Base-by-base conservation (phyloP, 306 rosid species). In the Prinsepia uniflora region DNA sequence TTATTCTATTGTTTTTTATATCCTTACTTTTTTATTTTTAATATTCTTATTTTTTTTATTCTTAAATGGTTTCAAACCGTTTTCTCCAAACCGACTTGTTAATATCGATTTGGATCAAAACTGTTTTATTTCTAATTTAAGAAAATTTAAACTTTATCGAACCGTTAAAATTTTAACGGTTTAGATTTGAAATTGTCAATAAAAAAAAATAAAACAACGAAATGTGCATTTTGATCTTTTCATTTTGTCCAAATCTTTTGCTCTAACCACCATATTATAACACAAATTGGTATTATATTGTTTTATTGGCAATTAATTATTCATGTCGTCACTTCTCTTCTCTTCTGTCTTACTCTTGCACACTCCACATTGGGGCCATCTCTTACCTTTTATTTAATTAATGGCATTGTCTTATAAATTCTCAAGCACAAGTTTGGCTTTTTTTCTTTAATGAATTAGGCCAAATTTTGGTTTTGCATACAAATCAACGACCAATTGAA, bases 281-380 rank as follows among this genome's bases (percentile, higher is more conserved):
- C 65, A 57, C 34, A 57, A 44, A 42, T 22, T 70, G 65, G 43
- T 70, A 43, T 56, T 70, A 6, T 42, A 70, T 56, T 43, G 7
- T 55, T 14, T n/a, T 3, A 42, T 10, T 52, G 47, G 47, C 30
- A 43, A 70, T 70, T 36, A 70, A 55, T 60, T 44, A 58, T 40
- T 30, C 4, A 30, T 3, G 9, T 53, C 58, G 3, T 18, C 24
- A 46, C 36, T 30, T 30, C 36, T 30, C 3, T 30, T 30, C 36
- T 7, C 12, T 7, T 53, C 30, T n/a, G 57, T 52, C 57, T 60
- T n/a, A 12, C 18, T 10, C 63, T 58, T 39, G 20, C 24, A 39
- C 2, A 39, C n/a, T 61, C 46, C 46, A 59, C n/a, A 4, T 8
- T 3, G 1, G 47, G 45, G 13, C 47, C 66, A 61, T 40, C 22